Percentiles rank a stretch among this genome's conserved stretches.
phyloP scores from a whole-genome alignment of 768 basidiomycete genomes.

The Naganishia vaughanmartiniae region DNA sequence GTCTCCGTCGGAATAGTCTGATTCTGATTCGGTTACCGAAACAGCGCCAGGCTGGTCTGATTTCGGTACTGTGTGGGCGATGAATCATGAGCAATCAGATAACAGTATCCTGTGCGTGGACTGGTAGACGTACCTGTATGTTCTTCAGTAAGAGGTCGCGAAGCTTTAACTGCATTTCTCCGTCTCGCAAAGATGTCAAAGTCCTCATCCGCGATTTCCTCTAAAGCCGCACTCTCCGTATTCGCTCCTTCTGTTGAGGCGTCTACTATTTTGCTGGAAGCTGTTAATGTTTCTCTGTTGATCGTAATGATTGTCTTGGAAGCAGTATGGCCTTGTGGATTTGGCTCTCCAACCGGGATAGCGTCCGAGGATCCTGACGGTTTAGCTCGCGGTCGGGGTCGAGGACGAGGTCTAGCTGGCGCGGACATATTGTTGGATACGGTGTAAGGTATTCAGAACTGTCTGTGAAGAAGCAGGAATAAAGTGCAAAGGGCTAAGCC shows the following conservation, averaged over 20 bases:
- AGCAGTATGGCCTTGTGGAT: background rate
- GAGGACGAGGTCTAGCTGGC: conserved; percentile 19
- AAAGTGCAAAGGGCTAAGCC: too few species aligned
- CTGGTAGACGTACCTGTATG: background rate
- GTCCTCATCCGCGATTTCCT: background rate
- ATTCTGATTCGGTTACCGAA: background rate
- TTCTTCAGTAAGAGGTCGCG: background rate
- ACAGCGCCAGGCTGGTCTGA: background rate
- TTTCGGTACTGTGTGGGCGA: background rate
- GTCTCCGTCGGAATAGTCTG: conserved; percentile 19
- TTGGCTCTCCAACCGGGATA: background rate
- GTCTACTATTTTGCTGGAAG: background rate
- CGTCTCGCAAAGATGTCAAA: conserved; percentile 12
- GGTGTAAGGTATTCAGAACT: too few species aligned
- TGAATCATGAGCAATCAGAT: background rate
- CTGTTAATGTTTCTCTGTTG: conserved; percentile 3
- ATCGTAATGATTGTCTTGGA: conserved; percentile 3
- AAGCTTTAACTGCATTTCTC: background rate
- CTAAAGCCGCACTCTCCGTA: background rate
- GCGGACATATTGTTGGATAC: background rate
- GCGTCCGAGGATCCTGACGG: conserved; percentile 8
- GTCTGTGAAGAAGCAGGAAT: too few species aligned
- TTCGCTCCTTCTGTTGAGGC: background rate
- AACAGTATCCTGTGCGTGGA: background rate
- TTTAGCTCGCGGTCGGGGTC: conserved; percentile 8